These are phyloP conservation scores for Martensiomyces pterosporus DNA, from an alignment of 192 early-diverging fungal genomes.

Conservation along the genomic window DNA sequence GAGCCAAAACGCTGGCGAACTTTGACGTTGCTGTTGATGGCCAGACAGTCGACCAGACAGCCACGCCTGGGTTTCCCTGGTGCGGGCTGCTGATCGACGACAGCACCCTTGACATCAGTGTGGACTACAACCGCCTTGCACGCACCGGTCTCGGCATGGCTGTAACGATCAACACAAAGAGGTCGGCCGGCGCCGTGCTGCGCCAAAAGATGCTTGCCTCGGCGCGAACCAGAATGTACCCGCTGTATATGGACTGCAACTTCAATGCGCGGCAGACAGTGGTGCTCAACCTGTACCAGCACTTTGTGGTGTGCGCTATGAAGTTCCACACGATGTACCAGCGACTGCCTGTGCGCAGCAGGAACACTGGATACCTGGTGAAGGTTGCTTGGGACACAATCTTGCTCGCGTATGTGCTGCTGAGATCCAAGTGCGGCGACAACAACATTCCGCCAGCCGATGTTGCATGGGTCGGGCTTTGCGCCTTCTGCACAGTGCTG, in stretches of 20 bases:
- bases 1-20: constrained; percentile 73
- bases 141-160: constrained; percentile 41
- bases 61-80: constrained; percentile 50
- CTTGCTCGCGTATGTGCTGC: constrained; percentile 20
- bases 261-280: constrained; percentile 61
- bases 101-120: constrained; percentile 59
- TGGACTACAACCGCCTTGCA: constrained; percentile 63
- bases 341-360: constrained; percentile 11
- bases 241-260: constrained; percentile 59
- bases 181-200: constrained; percentile 36
- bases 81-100: constrained; percentile 77
- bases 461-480: constrained; percentile 47
- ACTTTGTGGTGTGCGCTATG: constrained; percentile 67
- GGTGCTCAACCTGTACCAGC: constrained; percentile 76
- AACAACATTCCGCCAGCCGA: constrained; percentile 15
- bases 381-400: constrained; percentile 17
- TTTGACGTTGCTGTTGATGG: constrained; percentile 55
- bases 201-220: constrained; percentile 45
- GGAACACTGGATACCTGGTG: constrained; percentile 9
- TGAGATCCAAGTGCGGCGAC: constrained; percentile 18
- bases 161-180: constrained; percentile 49
- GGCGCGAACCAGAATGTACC: constrained; percentile 28
- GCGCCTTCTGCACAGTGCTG: constrained; percentile 48
- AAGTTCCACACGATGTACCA: constrained; percentile 54
- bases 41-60: constrained; percentile 24